phyloP scores from a whole-genome alignment of 108 stramenopile species.

The Skeletonema menzelii region DNA sequence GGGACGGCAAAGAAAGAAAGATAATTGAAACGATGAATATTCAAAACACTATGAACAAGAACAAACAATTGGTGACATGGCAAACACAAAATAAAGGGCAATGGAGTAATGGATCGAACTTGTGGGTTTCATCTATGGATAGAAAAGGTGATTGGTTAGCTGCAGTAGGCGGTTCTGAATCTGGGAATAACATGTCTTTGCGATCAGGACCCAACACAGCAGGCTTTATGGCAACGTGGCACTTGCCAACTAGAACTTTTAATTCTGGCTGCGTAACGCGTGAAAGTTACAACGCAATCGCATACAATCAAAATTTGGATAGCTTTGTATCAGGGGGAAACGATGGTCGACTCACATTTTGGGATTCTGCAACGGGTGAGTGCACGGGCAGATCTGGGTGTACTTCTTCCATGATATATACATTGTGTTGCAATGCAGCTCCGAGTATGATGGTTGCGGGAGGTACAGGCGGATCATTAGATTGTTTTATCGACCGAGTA shows the following conservation, averaged over 20 bases:
- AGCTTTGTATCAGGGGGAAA: conserved; percentile 42
- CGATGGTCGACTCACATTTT: conserved; percentile 45
- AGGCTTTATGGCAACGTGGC: conserved; percentile 53
- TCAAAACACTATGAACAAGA: conserved; percentile 37
- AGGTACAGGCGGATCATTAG: conserved; percentile 33
- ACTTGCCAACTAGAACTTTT: conserved; percentile 55
- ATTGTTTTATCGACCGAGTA: conserved; percentile 45
- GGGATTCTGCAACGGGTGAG: conserved; percentile 22
- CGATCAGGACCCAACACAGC: conserved; percentile 18
- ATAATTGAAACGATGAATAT: conserved; percentile 48
- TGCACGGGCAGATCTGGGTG: conserved; percentile 42
- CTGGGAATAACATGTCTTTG: conserved; percentile 22
- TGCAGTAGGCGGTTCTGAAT: conserved; percentile 47
- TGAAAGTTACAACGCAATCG: conserved; percentile 39
- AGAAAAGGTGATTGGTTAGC: conserved; percentile 48
- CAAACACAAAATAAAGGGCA: conserved; percentile 18
- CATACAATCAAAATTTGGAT: conserved; percentile 35
- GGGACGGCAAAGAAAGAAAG: conserved; percentile 47
- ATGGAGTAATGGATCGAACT: conserved; percentile 33
- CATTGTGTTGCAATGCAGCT: conserved; percentile 14
- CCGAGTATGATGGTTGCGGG: conserved; percentile 40
- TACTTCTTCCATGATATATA: conserved; percentile 30
- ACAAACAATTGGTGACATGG: conserved; percentile 30
- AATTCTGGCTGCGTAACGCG: conserved; percentile 49
- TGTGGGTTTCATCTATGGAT: conserved; percentile 47